Base-by-base conservation (phyloP, 2,329 filamentous ascomycete species). In the Calonectria multiphialidica region DNA sequence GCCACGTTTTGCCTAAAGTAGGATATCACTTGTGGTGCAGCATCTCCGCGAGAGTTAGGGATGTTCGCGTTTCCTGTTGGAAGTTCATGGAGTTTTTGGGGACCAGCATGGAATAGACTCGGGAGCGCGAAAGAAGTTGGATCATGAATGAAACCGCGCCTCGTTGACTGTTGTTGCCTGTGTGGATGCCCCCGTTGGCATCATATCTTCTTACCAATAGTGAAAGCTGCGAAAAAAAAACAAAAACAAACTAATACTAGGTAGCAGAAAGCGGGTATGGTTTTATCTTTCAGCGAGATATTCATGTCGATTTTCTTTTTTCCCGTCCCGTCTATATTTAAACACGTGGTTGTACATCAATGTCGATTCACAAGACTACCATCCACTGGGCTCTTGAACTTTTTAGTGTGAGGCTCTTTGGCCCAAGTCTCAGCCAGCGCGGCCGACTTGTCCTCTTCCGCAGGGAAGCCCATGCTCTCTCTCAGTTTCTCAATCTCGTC, bases 341-440 rank as follows among this genome's bases (percentile, higher is more conserved):
- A 49, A 59, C 35, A 40, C 13, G 69, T 75, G 47, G 53, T 64
- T 25, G 37, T 70, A 25, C 16, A 30, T 78, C 71, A 83, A 68
- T 81, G 80, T 76, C 83, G 82, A 75, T 84, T 85, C 35, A 90
- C 85, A 66, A 88, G 79, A 75, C 89, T 89, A 44, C 87, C 87
- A 67, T 91, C 89, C 8, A 91, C 88, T 5, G 85, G 83, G 72
- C 89, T 91, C 81, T 84, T 87, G 77, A 88, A 90, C 68, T 83
- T 86, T 67, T 86, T 86, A 53, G 84, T 82, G 40, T 82, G 82
- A 18, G 86, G 87, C 72, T 90, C 89, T 61, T 85, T 84, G 2
- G 89, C 86, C 93, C 95, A 98, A 1, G 95, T 98, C 83, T 96
- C 94, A 0, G 94, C 95, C 33, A 96, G 84, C 10, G 92, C 93